Conservation (phyloP, 176 grass and related monocot species). For the Aegilops umbellulata region DNA sequence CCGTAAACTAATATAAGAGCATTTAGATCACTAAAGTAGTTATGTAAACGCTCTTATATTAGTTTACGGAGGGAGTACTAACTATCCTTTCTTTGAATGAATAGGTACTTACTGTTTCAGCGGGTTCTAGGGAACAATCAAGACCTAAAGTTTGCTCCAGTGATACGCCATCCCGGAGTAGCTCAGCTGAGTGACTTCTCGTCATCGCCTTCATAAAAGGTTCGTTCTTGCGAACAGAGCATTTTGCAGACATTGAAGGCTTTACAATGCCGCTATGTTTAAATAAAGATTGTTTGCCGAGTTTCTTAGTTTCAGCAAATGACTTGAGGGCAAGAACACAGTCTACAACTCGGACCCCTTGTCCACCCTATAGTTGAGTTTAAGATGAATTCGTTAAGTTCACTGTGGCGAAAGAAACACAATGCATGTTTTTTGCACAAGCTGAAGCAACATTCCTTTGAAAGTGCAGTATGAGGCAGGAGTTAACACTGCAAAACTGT, state of each 20-base stretch:
- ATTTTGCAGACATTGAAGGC: slow-evolving; percentile 48
- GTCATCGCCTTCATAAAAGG: slow-evolving; percentile 63
- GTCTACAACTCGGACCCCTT: slow-evolving; percentile 73
- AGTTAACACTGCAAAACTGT: background rate
- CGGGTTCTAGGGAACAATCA: slow-evolving; percentile 58
- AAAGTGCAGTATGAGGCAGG: slow-evolving; percentile 20
- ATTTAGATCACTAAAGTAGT: no score
- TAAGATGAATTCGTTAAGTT: slow-evolving; percentile 12
- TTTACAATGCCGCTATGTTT: slow-evolving; percentile 61
- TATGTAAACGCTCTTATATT: no score
- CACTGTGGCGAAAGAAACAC: background rate
- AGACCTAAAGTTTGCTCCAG: slow-evolving; percentile 53
- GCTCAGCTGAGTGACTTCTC: slow-evolving; percentile 67
- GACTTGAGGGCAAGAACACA: slow-evolving; percentile 84
- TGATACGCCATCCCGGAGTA: slow-evolving; percentile 43
- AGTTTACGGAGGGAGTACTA: background rate
- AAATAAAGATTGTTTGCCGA: slow-evolving; percentile 42
- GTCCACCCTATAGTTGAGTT: slow-evolving; percentile 62
- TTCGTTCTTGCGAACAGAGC: slow-evolving; percentile 70
- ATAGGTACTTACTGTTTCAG: slow-evolving; percentile 58
- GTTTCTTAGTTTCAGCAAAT: slow-evolving; percentile 55
- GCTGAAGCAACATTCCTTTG: background rate
- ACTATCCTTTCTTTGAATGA: background rate
- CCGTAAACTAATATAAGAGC: no score
- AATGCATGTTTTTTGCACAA: background rate